These are phyloP conservation scores for Hydnomerulius pinastri DNA, from an alignment of 768 basidiomycete genomes.

Conservation along the genomic window DNA sequence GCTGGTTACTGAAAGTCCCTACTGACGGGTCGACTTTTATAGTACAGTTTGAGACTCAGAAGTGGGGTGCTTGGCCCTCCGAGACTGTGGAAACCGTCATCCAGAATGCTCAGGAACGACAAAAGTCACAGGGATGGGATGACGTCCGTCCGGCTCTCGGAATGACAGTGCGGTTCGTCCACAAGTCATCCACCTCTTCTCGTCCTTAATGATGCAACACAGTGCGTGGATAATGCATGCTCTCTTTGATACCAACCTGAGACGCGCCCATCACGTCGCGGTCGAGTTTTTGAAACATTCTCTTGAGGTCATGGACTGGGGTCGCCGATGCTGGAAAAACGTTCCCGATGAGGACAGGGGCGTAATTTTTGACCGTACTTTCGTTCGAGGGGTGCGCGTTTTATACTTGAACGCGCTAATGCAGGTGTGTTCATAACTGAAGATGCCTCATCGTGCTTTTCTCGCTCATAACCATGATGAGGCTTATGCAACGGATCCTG, in stretches of 20 bases:
- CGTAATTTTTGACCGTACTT: slow-evolving; percentile 18
- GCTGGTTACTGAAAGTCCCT: too few species aligned
- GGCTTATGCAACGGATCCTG: slow-evolving; percentile 2
- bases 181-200: neutral
- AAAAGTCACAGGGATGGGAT: slow-evolving; percentile 27
- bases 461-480: neutral
- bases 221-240: slow-evolving; percentile 24
- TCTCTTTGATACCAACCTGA: slow-evolving; percentile 11
- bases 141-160: slow-evolving; percentile 35
- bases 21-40: too few species aligned
- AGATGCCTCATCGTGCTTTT: neutral
- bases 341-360: slow-evolving; percentile 16
- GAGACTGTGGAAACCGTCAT: slow-evolving; percentile 18
- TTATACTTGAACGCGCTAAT: slow-evolving; percentile 10
- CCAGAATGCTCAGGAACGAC: slow-evolving; percentile 20
- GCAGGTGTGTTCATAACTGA: slow-evolving; percentile 6
- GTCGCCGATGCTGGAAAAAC: slow-evolving; percentile 3
- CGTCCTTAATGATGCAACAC: neutral
- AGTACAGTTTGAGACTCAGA: slow-evolving; percentile 23
- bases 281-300: slow-evolving; percentile 13
- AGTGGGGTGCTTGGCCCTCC: slow-evolving; percentile 18
- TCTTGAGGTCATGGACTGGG: slow-evolving; percentile 18
- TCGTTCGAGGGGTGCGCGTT: slow-evolving; percentile 16
- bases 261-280: too few species aligned
- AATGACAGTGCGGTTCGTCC: slow-evolving; percentile 39